Percentiles rank a stretch among this genome's conserved stretches.
These are phyloP conservation scores for Lizanozyma gosingica DNA, from an alignment of 1,139 yeast genomes.

Conservation along the genomic window DNA sequence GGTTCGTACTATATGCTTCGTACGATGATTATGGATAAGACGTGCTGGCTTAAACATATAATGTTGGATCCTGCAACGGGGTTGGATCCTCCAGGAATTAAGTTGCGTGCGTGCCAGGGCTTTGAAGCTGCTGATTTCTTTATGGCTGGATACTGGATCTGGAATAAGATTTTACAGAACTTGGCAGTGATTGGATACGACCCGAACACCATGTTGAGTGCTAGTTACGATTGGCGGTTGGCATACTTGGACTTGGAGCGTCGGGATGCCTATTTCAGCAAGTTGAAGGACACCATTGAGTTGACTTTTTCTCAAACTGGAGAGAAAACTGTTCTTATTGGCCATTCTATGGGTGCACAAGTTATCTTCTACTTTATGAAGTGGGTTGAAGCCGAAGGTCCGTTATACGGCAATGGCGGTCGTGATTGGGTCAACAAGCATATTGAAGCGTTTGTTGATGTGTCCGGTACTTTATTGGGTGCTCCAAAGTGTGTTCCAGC, in stretches of 20 bases:
- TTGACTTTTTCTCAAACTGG: conserved; percentile 37
- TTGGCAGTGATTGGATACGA: conserved; percentile 91
- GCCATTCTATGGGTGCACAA: conserved; percentile 97
- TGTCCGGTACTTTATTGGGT: conserved; percentile 82
- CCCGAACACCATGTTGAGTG: conserved; percentile 82
- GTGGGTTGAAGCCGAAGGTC: conserved; percentile 91
- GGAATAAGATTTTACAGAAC: conserved; percentile 91
- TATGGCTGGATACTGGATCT: conserved; percentile 96
- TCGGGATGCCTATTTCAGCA: conserved; percentile 78
- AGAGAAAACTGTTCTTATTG: conserved; percentile 68
- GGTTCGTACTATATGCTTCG: conserved; percentile 93
- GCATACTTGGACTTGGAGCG: conserved; percentile 81
- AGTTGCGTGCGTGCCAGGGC: conserved; percentile 86
- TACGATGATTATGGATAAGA: conserved; percentile 84
- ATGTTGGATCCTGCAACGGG: conserved; percentile 89
- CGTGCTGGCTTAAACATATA: conserved; percentile 89
- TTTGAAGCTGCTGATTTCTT: conserved; percentile 96
- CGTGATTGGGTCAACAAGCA: conserved; percentile 76
- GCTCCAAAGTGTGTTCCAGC: conserved; percentile 94
- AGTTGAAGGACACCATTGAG: conserved; percentile 68
- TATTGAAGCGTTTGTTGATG: conserved; percentile 72
- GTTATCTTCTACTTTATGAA: conserved; percentile 79
- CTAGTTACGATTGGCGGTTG: conserved; percentile 93
- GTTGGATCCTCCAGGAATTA: conserved; percentile 77
- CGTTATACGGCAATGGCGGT: conserved; percentile 82